Base-by-base conservation (phyloP, 345 rosid genomes). In the Erysimum cheiranthoides region DNA sequence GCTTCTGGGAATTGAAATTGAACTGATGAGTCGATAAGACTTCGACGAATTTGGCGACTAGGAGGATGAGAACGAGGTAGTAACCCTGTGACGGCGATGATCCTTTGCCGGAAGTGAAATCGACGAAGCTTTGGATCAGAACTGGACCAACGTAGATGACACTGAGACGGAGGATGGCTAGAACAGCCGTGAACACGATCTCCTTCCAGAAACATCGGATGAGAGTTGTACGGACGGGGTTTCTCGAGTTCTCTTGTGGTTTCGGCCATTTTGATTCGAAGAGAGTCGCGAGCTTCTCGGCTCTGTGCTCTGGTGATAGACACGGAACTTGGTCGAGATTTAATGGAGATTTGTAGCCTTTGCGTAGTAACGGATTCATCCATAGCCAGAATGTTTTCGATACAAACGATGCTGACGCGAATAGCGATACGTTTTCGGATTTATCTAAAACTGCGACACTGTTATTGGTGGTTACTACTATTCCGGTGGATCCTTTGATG, bases 1-100 rank as follows among this genome's bases (percentile, higher is more conserved):
- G 90, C 78, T 92, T 94, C 87, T 89, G 98, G 0, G 95, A 84
- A 54, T 90, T 94, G 89, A 94, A 94, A 80, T 92, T 89, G 74
- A 92, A 92, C 45, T 92, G 98, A 59, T 94, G 98, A 36, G 82
- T 80, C 9, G 86, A 57, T 42, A 94, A 70, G 35, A 94, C 98
- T 66, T 94, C 98, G 14, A 90, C 73, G 73, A 82, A 94, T 73
- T 94, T 94, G 0, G 97, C 92, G 10, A 77, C 78, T 5, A 94
- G 83, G 25, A 94, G 97, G 79, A 70, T 90, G 73, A 81, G 53
- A 17, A 94, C 87, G 17, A 94, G 95, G 84, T 89, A 89, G 80
- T 87, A 94, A 5, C 97, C 98, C 71, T 92, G 85, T 8, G 80
- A 84, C 16, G 87, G 83, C 6, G 97, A 92, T 8, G 81, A 84